Base-by-base conservation (phyloP, 306 rosid species). In the Lupinus albus region DNA sequence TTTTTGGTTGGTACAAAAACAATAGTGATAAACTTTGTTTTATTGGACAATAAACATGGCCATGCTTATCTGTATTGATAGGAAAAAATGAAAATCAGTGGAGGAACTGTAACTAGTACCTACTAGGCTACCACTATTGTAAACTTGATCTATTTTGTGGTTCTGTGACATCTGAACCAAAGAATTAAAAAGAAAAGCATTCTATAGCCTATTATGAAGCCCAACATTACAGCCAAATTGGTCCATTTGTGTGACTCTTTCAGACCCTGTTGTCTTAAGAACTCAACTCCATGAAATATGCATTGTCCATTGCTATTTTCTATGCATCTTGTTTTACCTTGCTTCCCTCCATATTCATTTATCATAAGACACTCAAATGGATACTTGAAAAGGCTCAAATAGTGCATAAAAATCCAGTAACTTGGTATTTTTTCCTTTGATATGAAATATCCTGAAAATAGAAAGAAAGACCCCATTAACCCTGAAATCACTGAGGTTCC, bases 91-190 rank as follows among this genome's bases (percentile, higher is more conserved):
- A 67, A 67, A 76, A 58, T 72, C 54, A 61, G 7, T 39, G 8
- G 11, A 65, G 54, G n/a, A 17, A 55, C 45, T n/a, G 39, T 58
- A 46, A 61, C 2, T 38, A 49, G 54, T 69, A 60, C 41, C 55
- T 67, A 75, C 67, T 48, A n/a, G n/a, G n/a, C n/a, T n/a, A n/a
- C n/a, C n/a, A 11, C 18, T 42, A 33, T 17, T 58, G 45, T 50
- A 16, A 70, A 41, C 72, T 55, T 52, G 45, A 58, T 59, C 80
- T 84, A 86, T 59, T 72, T 82, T 85, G 84, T 82, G 65, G 75
- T 79, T 80, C 78, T 86, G 78, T 76, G 76, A 70, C 96, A 83
- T 81, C 96, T 88, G 70, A 17, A 85, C 96, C 94, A 93, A 81
- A 93, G 80, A 78, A 90, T 80, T 1, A 86, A 77, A 76, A 82